Base-by-base conservation (phyloP, 371 early-diverging fungal species). In the Mortierella sp. region DNA sequence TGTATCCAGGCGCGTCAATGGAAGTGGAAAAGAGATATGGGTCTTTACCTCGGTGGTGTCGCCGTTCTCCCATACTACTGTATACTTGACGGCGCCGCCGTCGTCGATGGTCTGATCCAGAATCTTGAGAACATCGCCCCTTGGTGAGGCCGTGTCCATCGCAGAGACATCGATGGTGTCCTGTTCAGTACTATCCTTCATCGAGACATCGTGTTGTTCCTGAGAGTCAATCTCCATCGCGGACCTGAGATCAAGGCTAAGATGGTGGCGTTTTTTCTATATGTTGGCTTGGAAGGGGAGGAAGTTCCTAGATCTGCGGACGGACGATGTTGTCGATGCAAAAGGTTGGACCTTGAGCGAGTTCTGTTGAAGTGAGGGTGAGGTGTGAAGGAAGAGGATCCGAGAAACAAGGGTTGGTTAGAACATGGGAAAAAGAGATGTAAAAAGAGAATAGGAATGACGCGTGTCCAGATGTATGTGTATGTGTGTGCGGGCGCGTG, bases 71-170 rank as follows among this genome's bases (percentile, higher is more conserved):
- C 83, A 82, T 7, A 74, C 66, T 9, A 82, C 83, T 16, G 83
- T 82, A 44, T 82, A 82, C 66, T 74, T 82, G 58, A 82, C 83
- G 47, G 83, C 83, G 11, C 83, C 83, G 41, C 83, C 83, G 39
- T 82, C 83, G 55, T 82, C 73, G 61, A 82, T 82, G 48, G 77
- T 82, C 53, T 82, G 83, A 40, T 74, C 83, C 34, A 82, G 65
- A 67, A 82, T 82, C 73, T 77, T 77, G 22, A 68, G 75, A 6
- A 77, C 83, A n/a, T 77, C 73, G 29, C 81, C 81, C 40, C 50
- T 76, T 7, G 73, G 65, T 34, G 70, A 26, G 22, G 70, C 39
- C 0, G 8, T n/a, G 71, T 63, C 71, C 19, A 26, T n/a, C 16
- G 64, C 29, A n/a, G 67, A 48, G 26, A 63, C 41, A 2, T 47